phyloP scores from a whole-genome alignment of 1,284 basidiomycete species.

The Rhodotorula glutinis region DNA sequence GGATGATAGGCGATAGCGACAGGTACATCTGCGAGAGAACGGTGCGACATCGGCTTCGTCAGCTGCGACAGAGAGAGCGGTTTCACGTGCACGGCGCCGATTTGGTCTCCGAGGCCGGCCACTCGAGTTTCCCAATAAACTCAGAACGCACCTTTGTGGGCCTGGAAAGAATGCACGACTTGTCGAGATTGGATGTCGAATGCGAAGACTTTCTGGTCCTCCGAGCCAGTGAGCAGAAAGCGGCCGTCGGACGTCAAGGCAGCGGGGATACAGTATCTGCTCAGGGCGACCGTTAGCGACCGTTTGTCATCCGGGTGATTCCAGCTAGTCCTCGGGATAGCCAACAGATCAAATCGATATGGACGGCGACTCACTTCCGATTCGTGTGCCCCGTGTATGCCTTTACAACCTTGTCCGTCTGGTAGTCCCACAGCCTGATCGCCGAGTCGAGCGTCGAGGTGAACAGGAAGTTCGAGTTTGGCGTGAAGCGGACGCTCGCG shows the following conservation, averaged over 20 bases:
- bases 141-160: constrained; percentile 70
- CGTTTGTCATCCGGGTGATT: too few species aligned
- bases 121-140: too few species aligned
- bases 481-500: constrained; percentile 84
- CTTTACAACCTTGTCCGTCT: constrained; percentile 86
- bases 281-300: neutral
- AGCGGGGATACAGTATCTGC: constrained; percentile 38
- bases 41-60: neutral
- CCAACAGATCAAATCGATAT: too few species aligned
- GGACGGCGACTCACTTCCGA: constrained; percentile 71
- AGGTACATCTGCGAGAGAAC: constrained; percentile 59
- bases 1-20: constrained; percentile 58
- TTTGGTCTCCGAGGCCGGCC: too few species aligned
- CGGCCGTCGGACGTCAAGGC: constrained; percentile 25
- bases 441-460: constrained; percentile 88
- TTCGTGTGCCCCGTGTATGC: constrained; percentile 82
- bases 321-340: too few species aligned
- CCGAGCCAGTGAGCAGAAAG: constrained; percentile 81
- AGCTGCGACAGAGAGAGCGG: neutral
- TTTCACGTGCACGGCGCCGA: too few species aligned
- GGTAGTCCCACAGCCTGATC: constrained; percentile 89
- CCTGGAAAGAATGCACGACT: constrained; percentile 68
- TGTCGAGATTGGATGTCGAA: constrained; percentile 88
- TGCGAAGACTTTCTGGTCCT: constrained; percentile 80
- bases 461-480: constrained; percentile 83